A percentile compares a stretch with the other conserved stretches of the same genome.
Evolutionary conservation across 345 rosid species (phyloP).

Genomic region (Xanthoceras sorbifolium): DNA sequence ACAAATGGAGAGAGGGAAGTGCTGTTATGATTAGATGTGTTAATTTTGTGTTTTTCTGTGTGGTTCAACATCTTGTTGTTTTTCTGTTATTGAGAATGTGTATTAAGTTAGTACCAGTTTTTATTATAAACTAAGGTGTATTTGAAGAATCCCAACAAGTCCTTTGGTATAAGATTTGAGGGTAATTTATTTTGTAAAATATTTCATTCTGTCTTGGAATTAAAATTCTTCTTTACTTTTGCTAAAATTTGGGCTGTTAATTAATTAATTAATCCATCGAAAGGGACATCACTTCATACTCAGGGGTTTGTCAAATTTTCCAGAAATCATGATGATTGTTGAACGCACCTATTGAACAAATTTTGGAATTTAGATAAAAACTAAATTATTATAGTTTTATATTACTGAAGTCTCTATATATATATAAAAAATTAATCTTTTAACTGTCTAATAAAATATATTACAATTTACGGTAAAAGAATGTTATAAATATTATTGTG

Average conservation of each 20-base stretch:
- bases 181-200: constrained; percentile 13
- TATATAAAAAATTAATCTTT: too few relatives aligned
- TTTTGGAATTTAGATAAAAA: too few relatives aligned
- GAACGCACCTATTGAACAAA: too few relatives aligned
- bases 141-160: not conserved
- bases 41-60: constrained; percentile 8
- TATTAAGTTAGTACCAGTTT: constrained; percentile 5
- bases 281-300: too few relatives aligned
- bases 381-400: too few relatives aligned
- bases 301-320: too few relatives aligned
- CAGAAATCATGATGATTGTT: too few relatives aligned
- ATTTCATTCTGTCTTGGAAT: constrained; percentile 5
- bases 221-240: not conserved
- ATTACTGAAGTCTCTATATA: too few relatives aligned
- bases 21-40: constrained; percentile 28
- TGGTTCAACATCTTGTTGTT: constrained; percentile 67
- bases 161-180: constrained; percentile 6
- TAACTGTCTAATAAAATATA: too few relatives aligned
- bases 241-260: not conserved
- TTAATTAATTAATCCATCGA: too few relatives aligned
- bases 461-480: too few relatives aligned
- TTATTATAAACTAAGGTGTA: constrained; percentile 14
- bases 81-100: constrained; percentile 26
- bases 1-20: constrained; percentile 15
- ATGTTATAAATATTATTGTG: too few relatives aligned